phyloP scores from a whole-genome alignment of 768 basidiomycete genomes.

The Mycena vulgaris region DNA sequence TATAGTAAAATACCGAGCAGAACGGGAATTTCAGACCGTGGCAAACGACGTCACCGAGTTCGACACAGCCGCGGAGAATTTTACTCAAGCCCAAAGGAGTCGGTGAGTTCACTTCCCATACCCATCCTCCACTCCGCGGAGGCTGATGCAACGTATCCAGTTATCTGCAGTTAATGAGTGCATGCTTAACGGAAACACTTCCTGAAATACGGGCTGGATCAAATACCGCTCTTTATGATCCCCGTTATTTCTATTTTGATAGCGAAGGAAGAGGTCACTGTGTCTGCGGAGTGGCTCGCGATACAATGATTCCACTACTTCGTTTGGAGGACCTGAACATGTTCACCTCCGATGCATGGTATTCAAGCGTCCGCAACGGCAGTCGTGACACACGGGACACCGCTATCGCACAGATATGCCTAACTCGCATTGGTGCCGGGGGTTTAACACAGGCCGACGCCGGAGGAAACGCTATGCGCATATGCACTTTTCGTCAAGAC shows the following conservation, averaged over 20 bases:
- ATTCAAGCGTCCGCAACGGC: conserved; percentile 26
- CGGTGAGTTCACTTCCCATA: neutral
- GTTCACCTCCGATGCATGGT: conserved; percentile 37
- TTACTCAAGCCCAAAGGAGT: neutral
- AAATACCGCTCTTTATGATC: conserved; percentile 28
- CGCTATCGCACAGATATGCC: conserved; percentile 32
- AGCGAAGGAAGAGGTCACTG: conserved; percentile 21
- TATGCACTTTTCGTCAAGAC: conserved; percentile 33
- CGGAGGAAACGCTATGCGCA: conserved; percentile 30
- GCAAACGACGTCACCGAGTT: conserved; percentile 25
- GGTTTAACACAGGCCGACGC: conserved; percentile 34
- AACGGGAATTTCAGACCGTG: neutral
- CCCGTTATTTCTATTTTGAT: conserved; percentile 37
- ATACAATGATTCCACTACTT: conserved; percentile 21
- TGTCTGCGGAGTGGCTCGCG: conserved; percentile 25
- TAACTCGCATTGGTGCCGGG: conserved; percentile 29
- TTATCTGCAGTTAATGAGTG: conserved; percentile 26
- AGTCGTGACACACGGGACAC: conserved; percentile 4
- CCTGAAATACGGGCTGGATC: conserved; percentile 34
- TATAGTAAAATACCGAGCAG: neutral
- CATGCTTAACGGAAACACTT: conserved; percentile 36
- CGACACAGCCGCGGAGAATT: neutral
- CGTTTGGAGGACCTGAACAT: conserved; percentile 16
- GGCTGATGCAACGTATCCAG: neutral
- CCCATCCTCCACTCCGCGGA: neutral